Percentiles rank a stretch among this genome's conserved stretches.
Conservation (phyloP, 1,139 yeast species). For the Taphrina wiesneri region DNA sequence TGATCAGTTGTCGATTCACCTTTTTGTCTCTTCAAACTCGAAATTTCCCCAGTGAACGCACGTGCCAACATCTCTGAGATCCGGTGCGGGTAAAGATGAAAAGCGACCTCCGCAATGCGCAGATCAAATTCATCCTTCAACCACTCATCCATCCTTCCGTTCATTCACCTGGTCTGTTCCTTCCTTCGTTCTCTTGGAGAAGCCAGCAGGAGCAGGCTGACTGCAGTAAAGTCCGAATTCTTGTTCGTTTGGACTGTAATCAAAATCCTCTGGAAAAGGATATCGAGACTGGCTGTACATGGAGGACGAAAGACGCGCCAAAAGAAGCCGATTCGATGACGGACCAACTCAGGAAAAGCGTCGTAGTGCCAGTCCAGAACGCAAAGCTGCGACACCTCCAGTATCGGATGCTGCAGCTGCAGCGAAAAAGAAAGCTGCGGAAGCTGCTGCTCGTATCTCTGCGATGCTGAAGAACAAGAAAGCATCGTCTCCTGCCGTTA, state of each 20-base stretch:
- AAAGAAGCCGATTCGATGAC: conserved; percentile 17
- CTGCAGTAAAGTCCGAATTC: too few relatives aligned
- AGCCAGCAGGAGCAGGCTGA: too few relatives aligned
- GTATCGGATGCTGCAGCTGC: conserved; percentile 32
- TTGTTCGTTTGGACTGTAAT: too few relatives aligned
- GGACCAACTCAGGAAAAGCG: conserved; percentile 16
- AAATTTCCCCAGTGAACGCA: too few relatives aligned
- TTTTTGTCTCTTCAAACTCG: too few relatives aligned
- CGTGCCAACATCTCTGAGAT: too few relatives aligned
- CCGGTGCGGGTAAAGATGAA: neutral
- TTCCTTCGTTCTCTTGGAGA: too few relatives aligned
- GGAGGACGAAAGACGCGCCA: conserved; percentile 18
- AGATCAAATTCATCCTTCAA: neutral
- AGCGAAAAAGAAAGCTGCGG: conserved; percentile 30
- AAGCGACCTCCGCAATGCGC: neutral
- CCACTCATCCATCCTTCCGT: too few relatives aligned
- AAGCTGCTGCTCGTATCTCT: conserved; percentile 29
- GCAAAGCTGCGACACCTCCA: conserved; percentile 18
- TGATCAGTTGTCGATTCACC: too few relatives aligned
- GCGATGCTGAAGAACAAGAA: conserved; percentile 32
- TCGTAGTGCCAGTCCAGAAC: conserved; percentile 35
- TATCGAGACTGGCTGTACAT: neutral
- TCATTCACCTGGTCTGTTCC: too few relatives aligned
- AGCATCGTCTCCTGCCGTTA: conserved; percentile 11
- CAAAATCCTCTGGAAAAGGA: neutral